Conservation (phyloP, 192 early-diverging fungal species). For the Entophlyctis luteolus region DNA sequence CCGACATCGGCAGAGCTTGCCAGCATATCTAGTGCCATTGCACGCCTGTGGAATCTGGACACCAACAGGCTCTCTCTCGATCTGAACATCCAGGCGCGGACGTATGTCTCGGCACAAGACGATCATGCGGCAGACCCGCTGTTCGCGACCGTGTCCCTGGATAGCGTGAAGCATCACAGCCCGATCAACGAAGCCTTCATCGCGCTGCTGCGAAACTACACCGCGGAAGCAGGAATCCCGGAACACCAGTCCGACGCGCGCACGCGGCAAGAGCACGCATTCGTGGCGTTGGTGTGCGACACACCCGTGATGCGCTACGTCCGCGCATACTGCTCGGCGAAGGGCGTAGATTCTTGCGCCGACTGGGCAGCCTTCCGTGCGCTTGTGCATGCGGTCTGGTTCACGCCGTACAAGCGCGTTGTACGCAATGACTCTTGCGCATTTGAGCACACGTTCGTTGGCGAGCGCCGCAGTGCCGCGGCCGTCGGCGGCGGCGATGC, state of each 20-base stretch:
- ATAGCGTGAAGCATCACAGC: not conserved
- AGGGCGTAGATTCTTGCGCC: constrained; percentile 3
- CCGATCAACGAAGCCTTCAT: constrained; percentile 31
- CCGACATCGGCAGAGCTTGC: constrained; percentile 25
- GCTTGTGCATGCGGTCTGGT: constrained; percentile 28
- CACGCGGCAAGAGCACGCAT: constrained; percentile 18
- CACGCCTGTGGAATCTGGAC: constrained; percentile 33
- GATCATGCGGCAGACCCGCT: constrained; percentile 29
- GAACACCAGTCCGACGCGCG: constrained; percentile 16
- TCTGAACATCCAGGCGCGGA: constrained; percentile 30
- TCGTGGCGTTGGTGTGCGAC: constrained; percentile 23
- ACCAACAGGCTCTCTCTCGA: constrained; percentile 27
- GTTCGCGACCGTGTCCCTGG: constrained; percentile 19
- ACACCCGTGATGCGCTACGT: constrained; percentile 28
- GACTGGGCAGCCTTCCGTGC: constrained; percentile 17
- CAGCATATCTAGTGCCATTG: constrained; percentile 15
- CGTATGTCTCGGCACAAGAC: constrained; percentile 16
- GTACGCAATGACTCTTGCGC: constrained; percentile 31
- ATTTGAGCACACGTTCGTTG: constrained; percentile 40
- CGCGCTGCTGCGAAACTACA: constrained; percentile 30
- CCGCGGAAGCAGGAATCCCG: constrained; percentile 20
- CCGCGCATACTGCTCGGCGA: constrained; percentile 23
- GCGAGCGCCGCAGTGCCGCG: constrained; percentile 28
- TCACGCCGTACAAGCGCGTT: constrained; percentile 34
- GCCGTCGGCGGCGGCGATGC: not conserved